Evolutionary conservation across 1,284 basidiomycete genomes (phyloP).

Genomic region (Coniferiporia weirii): DNA sequence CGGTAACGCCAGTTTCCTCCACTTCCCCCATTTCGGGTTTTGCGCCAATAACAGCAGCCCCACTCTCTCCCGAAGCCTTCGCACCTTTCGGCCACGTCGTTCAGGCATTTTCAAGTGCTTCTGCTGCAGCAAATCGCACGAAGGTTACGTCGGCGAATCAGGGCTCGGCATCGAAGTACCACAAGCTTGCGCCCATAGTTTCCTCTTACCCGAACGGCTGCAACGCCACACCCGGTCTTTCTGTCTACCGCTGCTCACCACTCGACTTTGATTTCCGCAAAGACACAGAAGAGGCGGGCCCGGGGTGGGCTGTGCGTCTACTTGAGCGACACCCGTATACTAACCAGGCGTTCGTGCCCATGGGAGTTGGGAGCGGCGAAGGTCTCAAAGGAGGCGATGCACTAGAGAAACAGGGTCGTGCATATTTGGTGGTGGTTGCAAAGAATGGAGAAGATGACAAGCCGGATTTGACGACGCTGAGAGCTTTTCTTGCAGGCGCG

Average conservation of each 20-base stretch:
- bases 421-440: conserved; percentile 82
- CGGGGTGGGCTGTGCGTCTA: conserved; percentile 43
- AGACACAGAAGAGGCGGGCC: conserved; percentile 22
- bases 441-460: conserved; percentile 67
- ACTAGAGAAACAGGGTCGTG: conserved; percentile 43
- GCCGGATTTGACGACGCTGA: conserved; percentile 68
- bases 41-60: conserved; percentile 53
- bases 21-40: background rate
- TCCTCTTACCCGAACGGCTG: conserved; percentile 51
- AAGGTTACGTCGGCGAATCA: conserved; percentile 79
- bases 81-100: conserved; percentile 81
- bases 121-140: conserved; percentile 60
- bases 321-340: conserved; percentile 77
- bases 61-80: conserved; percentile 80
- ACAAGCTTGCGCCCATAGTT: conserved; percentile 69
- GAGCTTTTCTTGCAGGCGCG: conserved; percentile 75
- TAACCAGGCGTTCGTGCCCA: conserved; percentile 86
- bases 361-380: conserved; percentile 40
- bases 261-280: conserved; percentile 34
- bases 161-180: conserved; percentile 86
- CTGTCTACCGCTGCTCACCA: conserved; percentile 70
- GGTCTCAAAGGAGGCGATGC: conserved; percentile 34
- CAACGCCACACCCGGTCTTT: conserved; percentile 53
- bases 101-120: conserved; percentile 70
- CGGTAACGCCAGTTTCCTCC: too few species aligned